Evolutionary conservation across 2,329 filamentous ascomycete species (phyloP), one percentile per base, ranked within the genome.

Genomic region (Phaeoacremonium minimum): DNA sequence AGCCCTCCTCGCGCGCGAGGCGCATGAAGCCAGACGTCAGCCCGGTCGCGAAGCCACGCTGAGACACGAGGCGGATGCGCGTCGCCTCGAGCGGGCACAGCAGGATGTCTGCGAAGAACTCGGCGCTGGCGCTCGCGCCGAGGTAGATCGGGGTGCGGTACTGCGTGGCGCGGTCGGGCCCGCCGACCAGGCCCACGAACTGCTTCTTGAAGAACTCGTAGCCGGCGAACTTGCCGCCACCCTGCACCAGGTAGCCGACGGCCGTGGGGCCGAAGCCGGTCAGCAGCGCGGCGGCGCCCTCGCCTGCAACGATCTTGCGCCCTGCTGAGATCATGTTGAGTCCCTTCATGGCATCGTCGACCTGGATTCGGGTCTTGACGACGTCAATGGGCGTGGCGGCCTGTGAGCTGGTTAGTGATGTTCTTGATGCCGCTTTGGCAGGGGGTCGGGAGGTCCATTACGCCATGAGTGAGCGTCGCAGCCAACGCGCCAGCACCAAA

Each of bases 141-240:
- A 91, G 78, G 69, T 93, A 93, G 58, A 94, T 64, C 45, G 66
- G 66, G 4, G 69, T 75, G 45, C 71, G 67, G 42, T 58, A 53
- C 11, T 53, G 44, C 15, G 66, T 63, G 28, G 71, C 69, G 40
- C 51, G 56, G 18, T 70, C 66, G 19, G 64, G 64, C 1, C 67
- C 69, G 30, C 69, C 87, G 42, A 85, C 66, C 40, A 77, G 52
- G 61, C 83, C 77, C 64, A 94, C 89, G 60, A 77, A 83, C 63
- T 85, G 79, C 69, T 91, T 85, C 77, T 94, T 94, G 83, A 94
- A 94, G 74, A 88, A 87, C 68, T 94, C 87, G 68, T 94, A 94
- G 54, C 87, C 87, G 55, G 86, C 85, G 66, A 94, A 94, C 71
- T 94, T 94, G 74, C 85, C 84, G 50, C 87, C 87, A 58, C 87